These are phyloP conservation scores for Balamuthia mandrillaris DNA, from an alignment of 208 protist species.

Conservation along the genomic window DNA sequence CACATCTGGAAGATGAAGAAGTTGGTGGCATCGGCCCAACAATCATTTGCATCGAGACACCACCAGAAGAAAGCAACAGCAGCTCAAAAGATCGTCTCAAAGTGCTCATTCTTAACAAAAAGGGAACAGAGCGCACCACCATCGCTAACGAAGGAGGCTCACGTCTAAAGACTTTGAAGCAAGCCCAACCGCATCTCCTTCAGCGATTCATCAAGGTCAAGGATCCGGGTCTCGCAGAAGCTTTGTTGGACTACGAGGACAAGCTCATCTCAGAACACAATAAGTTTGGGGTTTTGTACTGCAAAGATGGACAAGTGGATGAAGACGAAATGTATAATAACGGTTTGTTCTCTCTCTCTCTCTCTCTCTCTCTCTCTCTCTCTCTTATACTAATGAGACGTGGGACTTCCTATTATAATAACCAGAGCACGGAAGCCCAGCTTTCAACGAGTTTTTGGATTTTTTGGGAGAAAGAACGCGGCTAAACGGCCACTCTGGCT, in stretches of 20 bases:
- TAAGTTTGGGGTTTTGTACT: slow-evolving; percentile 28
- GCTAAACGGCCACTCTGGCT: slow-evolving; percentile 8
- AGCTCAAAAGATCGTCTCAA: neutral
- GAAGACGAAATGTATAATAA: slow-evolving; percentile 42
- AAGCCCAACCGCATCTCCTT: neutral
- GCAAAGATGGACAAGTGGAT: neutral
- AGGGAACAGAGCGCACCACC: slow-evolving; percentile 8
- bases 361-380: neutral
- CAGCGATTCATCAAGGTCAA: neutral
- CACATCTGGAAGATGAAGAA: neutral
- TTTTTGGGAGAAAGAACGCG: neutral
- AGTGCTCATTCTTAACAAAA: slow-evolving; percentile 14
- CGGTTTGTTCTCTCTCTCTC: neutral
- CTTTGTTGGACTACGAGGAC: slow-evolving; percentile 1
- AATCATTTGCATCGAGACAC: neutral
- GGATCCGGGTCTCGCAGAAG: neutral
- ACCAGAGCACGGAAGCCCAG: slow-evolving; percentile 19
- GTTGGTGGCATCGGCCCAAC: neutral
- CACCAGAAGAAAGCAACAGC: neutral
- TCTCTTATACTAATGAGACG: neutral
- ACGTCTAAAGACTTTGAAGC: neutral
- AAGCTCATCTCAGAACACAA: neutral
- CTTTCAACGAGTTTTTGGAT: slow-evolving; percentile 35
- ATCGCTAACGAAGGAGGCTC: neutral
- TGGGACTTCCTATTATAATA: neutral